phyloP scores from a whole-genome alignment of 805 yeast genomes.

The Wickerhamomyces queroliae region DNA sequence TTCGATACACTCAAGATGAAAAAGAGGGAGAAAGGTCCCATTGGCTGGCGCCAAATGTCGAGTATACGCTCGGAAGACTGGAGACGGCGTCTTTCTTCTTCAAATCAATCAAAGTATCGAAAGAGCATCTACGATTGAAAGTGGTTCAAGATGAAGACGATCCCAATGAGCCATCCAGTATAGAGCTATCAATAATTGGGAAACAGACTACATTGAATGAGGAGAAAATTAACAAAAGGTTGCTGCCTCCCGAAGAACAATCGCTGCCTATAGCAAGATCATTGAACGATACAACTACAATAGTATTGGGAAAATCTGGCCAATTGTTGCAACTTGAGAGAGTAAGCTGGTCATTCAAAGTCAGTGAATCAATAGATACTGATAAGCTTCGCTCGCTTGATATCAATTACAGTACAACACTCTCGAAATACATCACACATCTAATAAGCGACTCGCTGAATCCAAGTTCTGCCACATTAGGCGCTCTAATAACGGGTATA shows the following conservation, averaged over 20 bases:
- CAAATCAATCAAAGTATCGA: slow-evolving; percentile 6
- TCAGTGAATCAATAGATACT: background rate
- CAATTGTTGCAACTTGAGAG: background rate
- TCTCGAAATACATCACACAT: slow-evolving; percentile 19
- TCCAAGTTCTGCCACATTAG: background rate
- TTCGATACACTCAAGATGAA: background rate
- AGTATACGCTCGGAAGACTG: slow-evolving; percentile 7
- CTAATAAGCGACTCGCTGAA: slow-evolving; percentile 7
- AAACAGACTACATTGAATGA: slow-evolving; percentile 5
- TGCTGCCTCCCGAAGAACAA: slow-evolving; percentile 1
- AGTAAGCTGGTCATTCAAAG: slow-evolving; percentile 7
- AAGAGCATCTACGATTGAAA: slow-evolving; percentile 7
- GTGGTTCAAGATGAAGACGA: slow-evolving; percentile 1
- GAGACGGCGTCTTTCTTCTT: slow-evolving; percentile 3
- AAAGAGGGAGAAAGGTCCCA: background rate
- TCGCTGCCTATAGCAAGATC: background rate
- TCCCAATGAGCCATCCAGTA: slow-evolving; percentile 3
- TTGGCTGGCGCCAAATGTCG: slow-evolving; percentile 3
- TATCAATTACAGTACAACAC: slow-evolving; percentile 18
- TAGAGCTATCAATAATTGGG: slow-evolving; percentile 7
- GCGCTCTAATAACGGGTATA: slow-evolving; percentile 24
- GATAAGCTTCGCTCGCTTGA: slow-evolving; percentile 20
- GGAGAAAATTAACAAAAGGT: slow-evolving; percentile 1
- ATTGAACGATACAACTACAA: slow-evolving; percentile 2
- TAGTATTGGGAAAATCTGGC: slow-evolving; percentile 14